Evolutionary conservation across 106 monocot genomes (phyloP).

Genomic region (Amphibolis antarctica): DNA sequence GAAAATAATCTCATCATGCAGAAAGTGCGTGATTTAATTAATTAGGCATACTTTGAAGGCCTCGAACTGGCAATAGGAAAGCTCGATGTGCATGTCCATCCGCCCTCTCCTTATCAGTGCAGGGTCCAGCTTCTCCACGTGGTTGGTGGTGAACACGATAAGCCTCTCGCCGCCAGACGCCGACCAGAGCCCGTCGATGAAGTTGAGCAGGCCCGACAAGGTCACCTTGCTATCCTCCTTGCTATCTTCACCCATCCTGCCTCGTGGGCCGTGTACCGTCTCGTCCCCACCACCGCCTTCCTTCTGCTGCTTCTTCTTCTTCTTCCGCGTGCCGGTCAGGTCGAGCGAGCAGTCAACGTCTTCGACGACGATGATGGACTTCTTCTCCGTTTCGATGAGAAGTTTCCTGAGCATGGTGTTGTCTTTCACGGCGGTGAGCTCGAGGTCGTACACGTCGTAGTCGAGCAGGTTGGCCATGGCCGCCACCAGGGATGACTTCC

Average conservation of each 20-base stretch:
- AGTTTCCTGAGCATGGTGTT: constrained; percentile 13
- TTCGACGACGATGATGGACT: constrained; percentile 24
- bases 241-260: neutral
- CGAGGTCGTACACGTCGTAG: constrained; percentile 28
- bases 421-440: constrained; percentile 13
- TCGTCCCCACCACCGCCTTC: neutral
- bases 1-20: too few species aligned
- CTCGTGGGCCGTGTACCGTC: too few species aligned
- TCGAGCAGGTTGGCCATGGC: constrained; percentile 30
- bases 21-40: too few species aligned
- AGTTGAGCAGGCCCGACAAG: constrained; percentile 19
- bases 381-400: constrained; percentile 12
- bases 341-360: constrained; percentile 25
- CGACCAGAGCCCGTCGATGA: constrained; percentile 32
- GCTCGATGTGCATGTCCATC: constrained; percentile 28
- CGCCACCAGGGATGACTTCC: constrained; percentile 17
- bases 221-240: constrained; percentile 15
- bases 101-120: constrained; percentile 19
- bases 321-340: constrained; percentile 8
- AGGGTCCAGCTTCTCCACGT: constrained; percentile 17
- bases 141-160: constrained; percentile 26
- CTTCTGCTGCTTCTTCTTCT: constrained; percentile 2
- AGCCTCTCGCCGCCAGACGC: constrained; percentile 14
- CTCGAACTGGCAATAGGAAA: constrained; percentile 19
- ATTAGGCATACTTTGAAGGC: constrained; percentile 18